Evolutionary conservation across 2,329 filamentous ascomycete species (phyloP), one percentile per base, ranked within the genome.

Genomic region (Cadophora luteo-olivacea): DNA sequence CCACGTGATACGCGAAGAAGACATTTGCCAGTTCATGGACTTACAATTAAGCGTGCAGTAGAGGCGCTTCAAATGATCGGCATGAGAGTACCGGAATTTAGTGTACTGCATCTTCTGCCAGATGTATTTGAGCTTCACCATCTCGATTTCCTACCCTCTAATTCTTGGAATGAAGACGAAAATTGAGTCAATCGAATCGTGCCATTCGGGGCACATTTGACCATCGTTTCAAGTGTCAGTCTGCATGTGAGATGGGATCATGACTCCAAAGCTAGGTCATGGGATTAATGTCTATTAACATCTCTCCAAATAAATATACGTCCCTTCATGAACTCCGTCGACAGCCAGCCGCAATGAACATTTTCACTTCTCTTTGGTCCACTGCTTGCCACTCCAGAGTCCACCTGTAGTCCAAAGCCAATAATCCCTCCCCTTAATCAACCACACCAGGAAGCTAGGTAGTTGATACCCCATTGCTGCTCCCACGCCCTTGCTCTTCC

Each of bases 381-480:
- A 87, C 61, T 85, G 82, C 66, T 82, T 82, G 19, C 84, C 85
- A 75, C 76, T 84, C 85, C 84, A 87, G 16, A 86, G 66, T 4
- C 72, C 72, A 0, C 76, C 81, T 1, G 81, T 83, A 11, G 82
- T 85, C 82, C 83, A 84, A 33, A 86, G 65, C 82, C 83, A 87
- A 69, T 85, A 85, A 69, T 85, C 82, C 22, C 83, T 75, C 1
- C 84, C 83, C 72, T 86, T 86, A 62, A 85, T 79, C 73, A 82
- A 60, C 82, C 83, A 85, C 0, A 85, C 80, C 52, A 83, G 19
- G 32, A 80, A 82, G 61, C 83, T 81, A 0, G 83, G 83, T 29
- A 85, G 3, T 49, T 73, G 74, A 36, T 73, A 83, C 0, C 84
- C 83, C 75, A 82, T 82, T 0, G 75, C 78, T 0, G 80, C 79